A percentile compares a stretch with the other conserved stretches of the same genome.
Evolutionary conservation across 1,284 basidiomycete species (phyloP).

Genomic region (Mycena sp.): DNA sequence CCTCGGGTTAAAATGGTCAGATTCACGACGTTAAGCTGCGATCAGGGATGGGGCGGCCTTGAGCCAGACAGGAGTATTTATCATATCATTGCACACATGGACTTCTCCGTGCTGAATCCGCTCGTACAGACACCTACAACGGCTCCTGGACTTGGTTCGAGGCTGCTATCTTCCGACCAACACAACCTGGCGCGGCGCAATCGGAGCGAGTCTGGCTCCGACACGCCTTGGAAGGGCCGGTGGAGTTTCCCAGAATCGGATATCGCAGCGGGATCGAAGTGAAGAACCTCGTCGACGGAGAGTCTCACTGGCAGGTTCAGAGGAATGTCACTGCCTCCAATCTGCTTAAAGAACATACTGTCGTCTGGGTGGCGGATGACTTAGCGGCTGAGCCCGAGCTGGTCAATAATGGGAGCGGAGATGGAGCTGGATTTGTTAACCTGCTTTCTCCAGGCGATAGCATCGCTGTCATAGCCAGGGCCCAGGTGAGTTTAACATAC

Average conservation of each 20-base stretch:
- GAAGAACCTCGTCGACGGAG: background rate
- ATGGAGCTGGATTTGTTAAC: constrained; percentile 35
- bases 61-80: constrained; percentile 5
- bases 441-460: constrained; percentile 30
- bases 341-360: background rate
- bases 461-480: constrained; percentile 38
- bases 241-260: background rate
- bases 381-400: background rate
- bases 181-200: background rate
- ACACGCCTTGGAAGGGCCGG: background rate
- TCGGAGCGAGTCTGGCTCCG: background rate
- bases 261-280: background rate
- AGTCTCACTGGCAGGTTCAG: constrained; percentile 23
- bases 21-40: constrained; percentile 20
- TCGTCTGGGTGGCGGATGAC: constrained; percentile 23
- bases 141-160: constrained; percentile 33
- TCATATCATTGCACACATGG: background rate
- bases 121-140: constrained; percentile 24
- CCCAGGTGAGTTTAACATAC: constrained; percentile 31
- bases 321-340: constrained; percentile 23
- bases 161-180: constrained; percentile 28
- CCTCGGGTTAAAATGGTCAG: constrained; percentile 16
- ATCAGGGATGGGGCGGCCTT: constrained; percentile 29
- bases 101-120: background rate
- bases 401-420: constrained; percentile 23